Evolutionary conservation across 2,329 filamentous ascomycete species (phyloP), one percentile per base, ranked within the genome.

Genomic region (Emmonsiellopsis sp.): DNA sequence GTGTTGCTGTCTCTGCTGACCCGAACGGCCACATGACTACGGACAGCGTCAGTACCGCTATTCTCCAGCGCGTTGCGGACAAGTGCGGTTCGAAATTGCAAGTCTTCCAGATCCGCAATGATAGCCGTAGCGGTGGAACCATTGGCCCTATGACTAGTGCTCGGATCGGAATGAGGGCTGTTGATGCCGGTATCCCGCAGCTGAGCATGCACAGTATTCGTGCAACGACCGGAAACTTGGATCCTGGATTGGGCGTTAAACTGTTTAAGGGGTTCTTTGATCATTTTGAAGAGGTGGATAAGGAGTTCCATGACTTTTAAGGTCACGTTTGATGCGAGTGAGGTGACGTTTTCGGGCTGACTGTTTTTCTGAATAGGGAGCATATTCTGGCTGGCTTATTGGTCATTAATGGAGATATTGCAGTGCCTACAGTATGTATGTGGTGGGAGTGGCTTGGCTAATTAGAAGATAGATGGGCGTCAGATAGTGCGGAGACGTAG

Each of bases 1-100:
- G 93, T 37, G 79, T 96, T 34, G 82, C 84, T 13, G 78, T 98
- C 40, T 84, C 83, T 45, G 83, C 84, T 21, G 92, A 97, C 70
- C 83, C 84, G 50, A 96, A 96, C 65, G 93, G 89, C 4, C 89
- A 97, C 73, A 95, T 96, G 88, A 95, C 92, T 3, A 96, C 92
- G 2, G 91, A 97, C 66, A 83, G 85, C 53, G 83, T 95, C 14
- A 93, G 87, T 9, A 87, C 88, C 3, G 84, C 89, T 4, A 81
- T 97, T 56, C 74, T 97, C 37, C 82, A 85, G 60, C 81, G 87
- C 31, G 81, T 94, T 40, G 91, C 89, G 6, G 84, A 90, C 60
- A 83, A 87, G 55, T 80, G 77, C 56, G 88, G 77, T 49, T 82
- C 82, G 53, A 82, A 79, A 47, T 77, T 94, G 52, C 93, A 97